These are phyloP conservation scores for Lepraria neglecta DNA, from an alignment of 495 filamentous ascomycete genomes.

Conservation along the genomic window DNA sequence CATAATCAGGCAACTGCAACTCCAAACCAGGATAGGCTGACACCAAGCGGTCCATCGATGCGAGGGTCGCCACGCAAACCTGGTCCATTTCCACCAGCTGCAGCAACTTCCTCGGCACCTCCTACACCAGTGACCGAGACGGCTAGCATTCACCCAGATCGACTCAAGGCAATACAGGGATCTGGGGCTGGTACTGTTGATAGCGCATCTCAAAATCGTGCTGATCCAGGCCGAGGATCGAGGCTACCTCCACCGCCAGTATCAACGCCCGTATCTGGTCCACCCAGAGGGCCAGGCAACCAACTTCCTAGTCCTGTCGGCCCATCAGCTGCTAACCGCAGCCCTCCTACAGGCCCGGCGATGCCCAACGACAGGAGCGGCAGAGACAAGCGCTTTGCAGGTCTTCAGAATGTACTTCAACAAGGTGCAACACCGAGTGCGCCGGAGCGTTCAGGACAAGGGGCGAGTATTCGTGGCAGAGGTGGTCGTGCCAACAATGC, in stretches of 20 bases:
- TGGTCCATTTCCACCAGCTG: slow-evolving; percentile 8
- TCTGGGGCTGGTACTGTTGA: slow-evolving; percentile 7
- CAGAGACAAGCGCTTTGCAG: slow-evolving; percentile 29
- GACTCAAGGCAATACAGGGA: slow-evolving; percentile 28
- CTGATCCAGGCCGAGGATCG: slow-evolving; percentile 8
- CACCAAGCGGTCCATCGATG: slow-evolving; percentile 26
- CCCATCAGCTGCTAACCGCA: slow-evolving; percentile 21
- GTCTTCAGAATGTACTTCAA: slow-evolving; percentile 27
- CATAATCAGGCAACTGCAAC: slow-evolving; percentile 8
- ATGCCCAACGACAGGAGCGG: slow-evolving; percentile 18
- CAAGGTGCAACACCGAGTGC: slow-evolving; percentile 18
- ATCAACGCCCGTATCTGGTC: slow-evolving; percentile 13
- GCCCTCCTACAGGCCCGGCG: slow-evolving; percentile 29
- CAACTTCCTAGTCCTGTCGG: slow-evolving; percentile 19
- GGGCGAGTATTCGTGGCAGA: slow-evolving; percentile 29
- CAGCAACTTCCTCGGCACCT: slow-evolving; percentile 15
- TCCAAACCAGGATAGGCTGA: slow-evolving; percentile 20
- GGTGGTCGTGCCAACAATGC: slow-evolving; percentile 27
- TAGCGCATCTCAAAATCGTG: slow-evolving; percentile 14
- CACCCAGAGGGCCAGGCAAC: slow-evolving; percentile 22
- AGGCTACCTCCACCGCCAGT: slow-evolving; percentile 21
- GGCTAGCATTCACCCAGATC: slow-evolving; percentile 29
- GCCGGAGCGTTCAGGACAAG: slow-evolving; percentile 26
- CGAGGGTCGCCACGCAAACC: slow-evolving; percentile 23
- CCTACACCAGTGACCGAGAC: slow-evolving; percentile 23